Conservation (phyloP, 257 asterid genomes). For the Jasminum sambac region DNA sequence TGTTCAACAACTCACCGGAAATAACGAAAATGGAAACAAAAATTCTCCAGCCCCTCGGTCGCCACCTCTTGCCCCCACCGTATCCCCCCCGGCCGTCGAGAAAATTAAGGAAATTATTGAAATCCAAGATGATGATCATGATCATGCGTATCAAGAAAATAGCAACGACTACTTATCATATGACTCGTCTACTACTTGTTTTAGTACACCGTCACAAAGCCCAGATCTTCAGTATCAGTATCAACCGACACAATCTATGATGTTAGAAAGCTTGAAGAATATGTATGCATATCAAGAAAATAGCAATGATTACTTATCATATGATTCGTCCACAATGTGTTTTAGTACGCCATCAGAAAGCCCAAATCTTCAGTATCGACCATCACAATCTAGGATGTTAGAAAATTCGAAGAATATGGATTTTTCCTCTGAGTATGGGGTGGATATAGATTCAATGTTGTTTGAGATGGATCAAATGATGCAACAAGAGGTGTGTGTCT, state of each 20-base stretch:
- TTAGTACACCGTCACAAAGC: constrained; percentile 36
- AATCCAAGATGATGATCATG: constrained; percentile 11
- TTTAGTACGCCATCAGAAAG: constrained; percentile 38
- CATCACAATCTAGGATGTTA: constrained; percentile 4
- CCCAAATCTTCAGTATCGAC: constrained; percentile 26
- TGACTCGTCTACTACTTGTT: constrained; percentile 35
- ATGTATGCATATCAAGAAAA: constrained; percentile 24
- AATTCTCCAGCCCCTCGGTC: constrained; percentile 18
- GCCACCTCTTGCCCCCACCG: neutral
- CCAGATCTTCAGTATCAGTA: constrained; percentile 26
- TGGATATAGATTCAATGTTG: constrained; percentile 53
- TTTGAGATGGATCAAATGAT: constrained; percentile 41
- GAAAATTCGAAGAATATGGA: constrained; percentile 21
- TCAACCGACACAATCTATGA: neutral
- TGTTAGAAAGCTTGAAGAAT: too few relatives aligned
- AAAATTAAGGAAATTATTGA: constrained; percentile 15
- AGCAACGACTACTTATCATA: constrained; percentile 35
- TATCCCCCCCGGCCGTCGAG: constrained; percentile 12
- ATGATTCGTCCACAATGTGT: constrained; percentile 33
- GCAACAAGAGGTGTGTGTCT: constrained; percentile 47
- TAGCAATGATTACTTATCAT: constrained; percentile 31
- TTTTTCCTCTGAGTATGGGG: neutral
- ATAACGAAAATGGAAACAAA: constrained; percentile 26
- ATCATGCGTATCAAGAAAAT: constrained; percentile 27
- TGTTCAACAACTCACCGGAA: constrained; percentile 54